Evolutionary conservation across 2,329 filamentous ascomycete species (phyloP), one percentile per base, ranked within the genome.

Genomic region (Acephala macrosclerotiorum): DNA sequence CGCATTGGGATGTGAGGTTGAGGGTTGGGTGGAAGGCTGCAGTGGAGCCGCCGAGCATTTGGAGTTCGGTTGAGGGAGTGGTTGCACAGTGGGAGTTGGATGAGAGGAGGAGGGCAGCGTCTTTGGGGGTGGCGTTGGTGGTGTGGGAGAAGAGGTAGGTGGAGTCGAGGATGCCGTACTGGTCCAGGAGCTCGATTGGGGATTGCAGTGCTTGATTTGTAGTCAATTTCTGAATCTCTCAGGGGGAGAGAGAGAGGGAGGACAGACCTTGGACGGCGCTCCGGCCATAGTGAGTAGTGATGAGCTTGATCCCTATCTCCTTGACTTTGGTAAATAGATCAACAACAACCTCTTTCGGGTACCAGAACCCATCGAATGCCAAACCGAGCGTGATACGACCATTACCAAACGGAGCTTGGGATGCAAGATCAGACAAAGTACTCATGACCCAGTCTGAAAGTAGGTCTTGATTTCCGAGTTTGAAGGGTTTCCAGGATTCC

Each of bases 31-130:
- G 60, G 62, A 70, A 69, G 25, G 40, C n/a, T n/a, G 78, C 78
- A 2, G 81, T 75, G 0, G 79, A 77, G 3, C 72, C 59, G 0
- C 78, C 77, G 66, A 77, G 75, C 82, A 84, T 84, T 66, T 85
- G 82, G 11, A 83, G 71, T 69, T 86, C 84, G 0, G 82, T 82
- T n/a, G 80, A 80, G 0, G 83, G 83, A 0, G 84, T 85, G 18
- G 75, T 77, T 2, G 80, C 81, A 18, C 84, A 72, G 53, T 76
- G 75, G 1, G 77, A 77, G 7, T 77, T 75, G 11, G 76, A 69
- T 22, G 74, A 69, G 35, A 74, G 70, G 20, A 84, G 73, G 0
- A 78, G 61, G 9, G 73, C 71, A 1, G 76, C 77, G 56, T 83
- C 80, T 8, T 76, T 72, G 3, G 73, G 67, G 5, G 68, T 70